Evolutionary conservation across 108 stramenopile genomes (phyloP), one percentile per base, ranked within the genome.

Genomic region (Skeletonema costatum): DNA sequence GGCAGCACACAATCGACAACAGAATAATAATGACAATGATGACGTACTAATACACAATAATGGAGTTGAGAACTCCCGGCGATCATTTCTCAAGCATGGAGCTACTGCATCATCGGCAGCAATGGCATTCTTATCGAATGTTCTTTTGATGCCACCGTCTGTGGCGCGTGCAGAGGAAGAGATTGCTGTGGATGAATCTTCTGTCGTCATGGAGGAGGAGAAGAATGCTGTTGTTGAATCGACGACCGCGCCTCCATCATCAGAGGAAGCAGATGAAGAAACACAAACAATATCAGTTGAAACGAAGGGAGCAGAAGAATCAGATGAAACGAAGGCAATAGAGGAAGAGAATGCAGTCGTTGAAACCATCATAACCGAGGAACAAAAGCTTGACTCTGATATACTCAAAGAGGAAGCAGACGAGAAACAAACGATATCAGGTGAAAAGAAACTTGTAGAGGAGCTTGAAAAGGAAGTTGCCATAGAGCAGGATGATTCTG

Each of bases 361-460:
- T 11, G 71, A 77, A 65, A 64, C 29, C 48, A 35, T 81, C 12
- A 32, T 81, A 14, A 77, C 64, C 16, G 77, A 78, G 21, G 77
- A 78, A 76, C 44, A 68, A 32, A 63, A 75, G 33, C 51, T 75
- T 25, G 66, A 71, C 62, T 58, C 32, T 30, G 62, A 71, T 1
- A 41, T 82, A 16, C 46, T 60, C 4, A 63, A 66, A 65, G 74
- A 82, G 53, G 66, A 82, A 38, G 31, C 25, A 44, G 74, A 82
- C 50, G 81, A 82, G 50, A 71, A 50, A 50, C 71, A 75, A 67
- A 53, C 70, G 17, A 82, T 82, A 44, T 65, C 68, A 59, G 74
- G 76, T 30, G 67, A 71, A 39, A 72, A 76, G 69, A 70, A 64
- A 39, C 75, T 80, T 7, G 71, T 77, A n/a, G 42, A 48, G 35